A percentile compares a stretch with the other conserved stretches of the same genome.
Conservation (phyloP, 2,329 filamentous ascomycete genomes). For the Acarospora socialis region DNA sequence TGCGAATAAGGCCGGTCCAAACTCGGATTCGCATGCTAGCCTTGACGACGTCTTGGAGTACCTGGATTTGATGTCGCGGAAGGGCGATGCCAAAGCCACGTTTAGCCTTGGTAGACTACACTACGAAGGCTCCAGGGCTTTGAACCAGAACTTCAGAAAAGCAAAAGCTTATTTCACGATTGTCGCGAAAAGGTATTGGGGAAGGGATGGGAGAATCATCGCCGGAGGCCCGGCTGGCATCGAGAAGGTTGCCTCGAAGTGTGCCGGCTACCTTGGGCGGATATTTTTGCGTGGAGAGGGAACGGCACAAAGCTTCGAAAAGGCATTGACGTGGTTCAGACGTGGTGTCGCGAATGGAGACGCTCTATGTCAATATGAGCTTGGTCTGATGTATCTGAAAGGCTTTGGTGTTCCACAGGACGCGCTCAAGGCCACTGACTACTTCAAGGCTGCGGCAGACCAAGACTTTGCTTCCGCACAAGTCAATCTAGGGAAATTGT, state of each 20-base stretch:
- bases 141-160: constrained; percentile 57
- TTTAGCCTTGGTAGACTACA: constrained; percentile 75
- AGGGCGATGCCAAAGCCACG: constrained; percentile 76
- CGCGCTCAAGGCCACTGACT: constrained; percentile 54
- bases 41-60: constrained; percentile 93
- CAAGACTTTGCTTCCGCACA: constrained; percentile 69
- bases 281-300: constrained; percentile 87
- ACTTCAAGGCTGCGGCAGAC: constrained; percentile 66
- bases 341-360: constrained; percentile 64
- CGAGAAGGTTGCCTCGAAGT: constrained; percentile 67
- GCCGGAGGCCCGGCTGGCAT: constrained; percentile 55
- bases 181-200: constrained; percentile 72
- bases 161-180: constrained; percentile 71
- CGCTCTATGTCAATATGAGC: constrained; percentile 67
- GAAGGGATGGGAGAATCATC: constrained; percentile 56
- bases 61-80: constrained; percentile 74
- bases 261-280: constrained; percentile 72
- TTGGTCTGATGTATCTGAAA: constrained; percentile 71
- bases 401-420: constrained; percentile 62
- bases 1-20: constrained; percentile 56
- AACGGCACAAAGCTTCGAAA: constrained; percentile 60
- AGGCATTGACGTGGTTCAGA: constrained; percentile 70
- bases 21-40: constrained; percentile 69
- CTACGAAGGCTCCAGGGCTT: constrained; percentile 68
- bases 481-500: constrained; percentile 68